Base-by-base conservation (phyloP, 179 eudicot species). In the Patellifolia procumbens region DNA sequence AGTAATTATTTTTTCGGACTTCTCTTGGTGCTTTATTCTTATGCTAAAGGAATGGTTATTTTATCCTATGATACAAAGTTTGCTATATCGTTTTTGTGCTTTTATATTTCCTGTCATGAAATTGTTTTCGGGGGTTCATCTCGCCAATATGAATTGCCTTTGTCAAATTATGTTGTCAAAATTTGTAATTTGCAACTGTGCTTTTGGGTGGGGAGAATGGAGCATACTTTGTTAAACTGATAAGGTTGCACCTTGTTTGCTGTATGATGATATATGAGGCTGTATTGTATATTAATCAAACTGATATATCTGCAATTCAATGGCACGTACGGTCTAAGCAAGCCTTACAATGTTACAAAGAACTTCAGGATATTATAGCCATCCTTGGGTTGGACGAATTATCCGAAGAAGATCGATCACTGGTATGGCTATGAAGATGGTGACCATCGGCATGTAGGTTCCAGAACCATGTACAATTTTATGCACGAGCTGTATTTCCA, bases 191-290 rank as follows among this genome's bases (percentile, higher is more conserved):
- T 9, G 31, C 61, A 56, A 51, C 3, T 56, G 61, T 10, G 31
- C 13, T 24, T 22, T 22, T 8, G 29, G 24, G 20, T 70, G 46
- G 52, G n/a, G n/a, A n/a, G n/a, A n/a, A n/a, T n/a, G n/a, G 22
- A 63, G 59, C 13, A 26, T 42, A 53, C 34, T 24, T n/a, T 11
- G n/a, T 56, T 43, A 5, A 56, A 46, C 64, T 35, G 43, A 71
- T 66, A 42, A 62, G 46, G 71, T 12, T 70, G 71, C 45, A 63
- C 32, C 45, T 39, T 62, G 64, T 62, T 58, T 39, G 53, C 11
- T 13, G 19, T 49, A 16, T 24, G 63, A 37, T n/a, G n/a, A 49
- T 58, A 28, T 46, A 26, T 43, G 24, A 65, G 37, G 42, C 35
- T 12, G 48, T 49, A n/a, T 35, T 19, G 7, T 49, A 35, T 66